Evolutionary conservation across 1,284 basidiomycete species (phyloP).

Genomic region (Athelia psychrophila): DNA sequence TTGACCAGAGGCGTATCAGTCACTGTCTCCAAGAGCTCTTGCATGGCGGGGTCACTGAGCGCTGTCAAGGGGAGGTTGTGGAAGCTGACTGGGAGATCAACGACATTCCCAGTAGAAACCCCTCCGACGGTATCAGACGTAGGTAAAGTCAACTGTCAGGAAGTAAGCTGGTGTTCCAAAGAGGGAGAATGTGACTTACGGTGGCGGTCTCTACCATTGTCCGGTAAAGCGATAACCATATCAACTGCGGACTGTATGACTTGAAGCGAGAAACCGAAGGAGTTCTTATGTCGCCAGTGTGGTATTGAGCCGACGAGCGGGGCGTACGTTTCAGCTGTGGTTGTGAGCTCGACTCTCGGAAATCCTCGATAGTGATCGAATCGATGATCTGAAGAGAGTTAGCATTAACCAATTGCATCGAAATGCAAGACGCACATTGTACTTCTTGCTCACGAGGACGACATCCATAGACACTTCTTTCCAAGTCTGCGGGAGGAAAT

Average conservation of each 20-base stretch:
- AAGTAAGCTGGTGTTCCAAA: too few relatives aligned
- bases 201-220: constrained; percentile 51
- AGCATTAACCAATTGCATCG: too few relatives aligned
- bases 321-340: constrained; percentile 51
- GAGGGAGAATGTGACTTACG: constrained; percentile 35
- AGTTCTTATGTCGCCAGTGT: constrained; percentile 73
- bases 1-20: constrained; percentile 45
- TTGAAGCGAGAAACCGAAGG: constrained; percentile 75
- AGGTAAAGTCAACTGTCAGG: constrained; percentile 59
- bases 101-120: constrained; percentile 66
- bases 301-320: constrained; percentile 55
- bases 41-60: constrained; percentile 53
- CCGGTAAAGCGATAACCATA: constrained; percentile 46
- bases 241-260: constrained; percentile 57
- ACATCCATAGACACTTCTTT: constrained; percentile 65
- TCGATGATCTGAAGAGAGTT: background rate
- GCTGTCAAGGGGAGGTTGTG: constrained; percentile 56
- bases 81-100: constrained; percentile 57
- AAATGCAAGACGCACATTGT: too few relatives aligned
- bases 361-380: too few relatives aligned
- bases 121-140: constrained; percentile 50
- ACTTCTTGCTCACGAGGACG: constrained; percentile 63
- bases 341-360: constrained; percentile 62
- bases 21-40: constrained; percentile 55
- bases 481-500: constrained; percentile 35